A percentile compares a stretch with the other conserved stretches of the same genome.
Conservation (phyloP, 345 rosid genomes). For the Arabidopsis arenosa region DNA sequence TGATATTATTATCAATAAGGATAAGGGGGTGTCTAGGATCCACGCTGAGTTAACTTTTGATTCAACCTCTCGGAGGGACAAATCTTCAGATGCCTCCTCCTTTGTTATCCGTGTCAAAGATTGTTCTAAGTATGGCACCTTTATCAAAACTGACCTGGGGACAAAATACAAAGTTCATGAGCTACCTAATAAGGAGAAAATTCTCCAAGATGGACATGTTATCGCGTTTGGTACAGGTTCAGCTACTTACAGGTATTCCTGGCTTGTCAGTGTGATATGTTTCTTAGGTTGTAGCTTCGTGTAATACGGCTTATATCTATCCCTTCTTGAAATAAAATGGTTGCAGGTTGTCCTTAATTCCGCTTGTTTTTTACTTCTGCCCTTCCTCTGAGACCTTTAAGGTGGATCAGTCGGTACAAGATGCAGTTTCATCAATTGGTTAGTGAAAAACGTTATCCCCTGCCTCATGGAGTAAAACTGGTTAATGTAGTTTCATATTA, state of each 20-base stretch:
- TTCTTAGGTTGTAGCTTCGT: neutral
- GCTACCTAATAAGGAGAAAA: constrained; percentile 61
- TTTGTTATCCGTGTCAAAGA: constrained; percentile 65
- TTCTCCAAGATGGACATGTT: constrained; percentile 70
- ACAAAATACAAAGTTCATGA: constrained; percentile 67
- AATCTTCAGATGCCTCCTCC: constrained; percentile 42
- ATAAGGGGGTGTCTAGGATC: constrained; percentile 87
- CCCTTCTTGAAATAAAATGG: constrained; percentile 20
- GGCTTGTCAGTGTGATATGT: constrained; percentile 4
- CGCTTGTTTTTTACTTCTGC: constrained; percentile 58
- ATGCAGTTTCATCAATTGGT: constrained; percentile 76
- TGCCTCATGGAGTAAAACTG: neutral
- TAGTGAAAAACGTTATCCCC: constrained; percentile 44
- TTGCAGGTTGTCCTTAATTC: constrained; percentile 73
- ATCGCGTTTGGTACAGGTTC: constrained; percentile 85
- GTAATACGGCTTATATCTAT: constrained; percentile 1
- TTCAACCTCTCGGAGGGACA: constrained; percentile 38
- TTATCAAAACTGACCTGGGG: constrained; percentile 55
- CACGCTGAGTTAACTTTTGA: constrained; percentile 82
- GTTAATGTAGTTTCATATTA: constrained; percentile 21
- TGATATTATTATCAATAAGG: constrained; percentile 74
- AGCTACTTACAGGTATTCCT: constrained; percentile 74
- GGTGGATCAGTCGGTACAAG: constrained; percentile 50
- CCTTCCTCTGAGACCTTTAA: constrained; percentile 51
- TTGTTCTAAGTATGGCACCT: constrained; percentile 91